phyloP scores from a whole-genome alignment of 106 monocot species.

The Chionographis japonica region DNA sequence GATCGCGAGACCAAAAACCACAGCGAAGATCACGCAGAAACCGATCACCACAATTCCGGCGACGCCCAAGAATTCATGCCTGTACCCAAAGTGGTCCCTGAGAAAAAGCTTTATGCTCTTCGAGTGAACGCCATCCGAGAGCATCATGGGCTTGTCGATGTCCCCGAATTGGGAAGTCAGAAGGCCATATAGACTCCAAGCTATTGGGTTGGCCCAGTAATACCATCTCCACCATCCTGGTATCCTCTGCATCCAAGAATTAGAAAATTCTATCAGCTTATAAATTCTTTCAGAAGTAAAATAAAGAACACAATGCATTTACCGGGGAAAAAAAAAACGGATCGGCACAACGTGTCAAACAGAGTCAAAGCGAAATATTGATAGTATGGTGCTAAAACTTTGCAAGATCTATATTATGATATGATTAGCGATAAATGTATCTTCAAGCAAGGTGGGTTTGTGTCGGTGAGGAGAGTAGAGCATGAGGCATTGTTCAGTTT shows the following conservation, averaged over 20 bases:
- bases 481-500: too few species aligned
- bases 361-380: too few species aligned
- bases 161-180: slow-evolving; percentile 93
- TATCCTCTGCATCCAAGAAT: slow-evolving; percentile 53
- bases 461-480: too few species aligned
- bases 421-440: too few species aligned
- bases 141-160: slow-evolving; percentile 38
- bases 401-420: too few species aligned
- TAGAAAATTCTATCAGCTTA: not conserved
- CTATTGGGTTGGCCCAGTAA: slow-evolving; percentile 90
- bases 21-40: slow-evolving; percentile 75
- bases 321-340: too few species aligned
- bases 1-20: slow-evolving; percentile 81
- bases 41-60: slow-evolving; percentile 72
- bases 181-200: slow-evolving; percentile 95
- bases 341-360: too few species aligned
- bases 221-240: slow-evolving; percentile 99
- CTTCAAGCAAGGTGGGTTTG: too few species aligned
- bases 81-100: slow-evolving; percentile 67
- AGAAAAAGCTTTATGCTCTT: slow-evolving; percentile 53
- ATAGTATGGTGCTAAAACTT: too few species aligned
- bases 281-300: not conserved
- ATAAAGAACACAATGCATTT: too few species aligned
- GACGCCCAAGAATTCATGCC: slow-evolving; percentile 65
- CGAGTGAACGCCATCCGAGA: slow-evolving; percentile 64